These are phyloP conservation scores for Leccinum rimulosum DNA, from an alignment of 768 basidiomycete species.

Conservation along the genomic window DNA sequence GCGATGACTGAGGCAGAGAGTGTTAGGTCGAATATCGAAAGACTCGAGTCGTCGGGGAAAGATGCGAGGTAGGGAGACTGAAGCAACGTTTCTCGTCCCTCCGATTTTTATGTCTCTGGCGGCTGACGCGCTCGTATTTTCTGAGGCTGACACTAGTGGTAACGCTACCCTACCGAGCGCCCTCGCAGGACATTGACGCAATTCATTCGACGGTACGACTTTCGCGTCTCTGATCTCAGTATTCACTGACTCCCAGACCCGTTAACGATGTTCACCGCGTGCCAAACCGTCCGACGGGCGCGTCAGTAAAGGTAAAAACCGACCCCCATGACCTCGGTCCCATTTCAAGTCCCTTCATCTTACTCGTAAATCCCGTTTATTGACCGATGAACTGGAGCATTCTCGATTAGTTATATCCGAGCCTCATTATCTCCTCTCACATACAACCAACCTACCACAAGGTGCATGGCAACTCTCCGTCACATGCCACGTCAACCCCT, in stretches of 20 bases:
- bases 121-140: conserved; percentile 19
- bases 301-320: background rate
- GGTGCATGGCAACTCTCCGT: background rate
- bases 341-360: background rate
- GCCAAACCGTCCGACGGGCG: background rate
- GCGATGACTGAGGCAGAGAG: conserved; percentile 17
- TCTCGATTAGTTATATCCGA: background rate
- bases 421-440: background rate
- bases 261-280: background rate
- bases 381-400: background rate
- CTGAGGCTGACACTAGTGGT: conserved; percentile 17
- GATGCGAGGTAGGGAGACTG: conserved; percentile 2
- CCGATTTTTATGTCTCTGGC: conserved; percentile 20
- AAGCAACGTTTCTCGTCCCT: background rate
- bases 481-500: background rate
- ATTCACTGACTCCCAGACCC: background rate
- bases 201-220: background rate
- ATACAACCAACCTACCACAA: background rate
- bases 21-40: conserved; percentile 6
- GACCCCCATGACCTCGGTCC: background rate
- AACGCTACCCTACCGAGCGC: background rate
- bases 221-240: background rate
- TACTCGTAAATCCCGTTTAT: background rate
- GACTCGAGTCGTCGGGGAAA: background rate
- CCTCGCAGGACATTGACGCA: background rate